Conservation (phyloP, 352 stramenopile genomes). For the Phytophthora cactorum region DNA sequence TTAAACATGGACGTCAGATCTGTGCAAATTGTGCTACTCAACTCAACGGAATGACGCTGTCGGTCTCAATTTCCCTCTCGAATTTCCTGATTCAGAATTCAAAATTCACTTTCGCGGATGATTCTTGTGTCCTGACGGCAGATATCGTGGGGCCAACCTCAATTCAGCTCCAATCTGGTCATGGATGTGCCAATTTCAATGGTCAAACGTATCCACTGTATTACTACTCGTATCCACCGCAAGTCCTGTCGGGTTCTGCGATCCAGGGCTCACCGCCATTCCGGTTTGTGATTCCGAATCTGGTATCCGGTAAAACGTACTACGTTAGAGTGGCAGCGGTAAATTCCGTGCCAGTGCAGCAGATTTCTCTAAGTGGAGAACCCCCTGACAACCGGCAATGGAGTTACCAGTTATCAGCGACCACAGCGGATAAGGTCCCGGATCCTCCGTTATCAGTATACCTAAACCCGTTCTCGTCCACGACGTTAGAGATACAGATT, state of each 20-base stretch:
- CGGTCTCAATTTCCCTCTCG: conserved; percentile 29
- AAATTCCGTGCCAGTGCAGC: conserved; percentile 90
- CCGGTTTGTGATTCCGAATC: conserved; percentile 72
- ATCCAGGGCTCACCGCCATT: conserved; percentile 87
- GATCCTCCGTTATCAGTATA: conserved; percentile 67
- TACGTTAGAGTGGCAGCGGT: conserved; percentile 92
- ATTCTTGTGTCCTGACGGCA: conserved; percentile 58
- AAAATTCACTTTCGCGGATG: conserved; percentile 58
- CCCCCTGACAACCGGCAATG: conserved; percentile 93
- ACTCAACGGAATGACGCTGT: conserved; percentile 48
- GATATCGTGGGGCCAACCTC: conserved; percentile 22
- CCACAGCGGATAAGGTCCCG: conserved; percentile 86
- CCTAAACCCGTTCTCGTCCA: conserved; percentile 63
- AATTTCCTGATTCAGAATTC: conserved; percentile 33
- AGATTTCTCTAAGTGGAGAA: conserved; percentile 78
- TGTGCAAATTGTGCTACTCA: conserved; percentile 53
- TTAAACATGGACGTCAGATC: conserved; percentile 70
- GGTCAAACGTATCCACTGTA: conserved; percentile 52
- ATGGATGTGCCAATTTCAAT: conserved; percentile 58
- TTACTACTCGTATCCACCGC: conserved; percentile 65
- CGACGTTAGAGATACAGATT: conserved; percentile 78
- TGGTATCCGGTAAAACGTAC: conserved; percentile 80
- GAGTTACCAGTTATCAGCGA: conserved; percentile 77
- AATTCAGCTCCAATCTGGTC: conserved; percentile 27
- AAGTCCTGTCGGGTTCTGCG: conserved; percentile 53